Evolutionary conservation across 257 asterid genomes (phyloP), one percentile per base, ranked within the genome.

Genomic region (Solanum gandarillasii): DNA sequence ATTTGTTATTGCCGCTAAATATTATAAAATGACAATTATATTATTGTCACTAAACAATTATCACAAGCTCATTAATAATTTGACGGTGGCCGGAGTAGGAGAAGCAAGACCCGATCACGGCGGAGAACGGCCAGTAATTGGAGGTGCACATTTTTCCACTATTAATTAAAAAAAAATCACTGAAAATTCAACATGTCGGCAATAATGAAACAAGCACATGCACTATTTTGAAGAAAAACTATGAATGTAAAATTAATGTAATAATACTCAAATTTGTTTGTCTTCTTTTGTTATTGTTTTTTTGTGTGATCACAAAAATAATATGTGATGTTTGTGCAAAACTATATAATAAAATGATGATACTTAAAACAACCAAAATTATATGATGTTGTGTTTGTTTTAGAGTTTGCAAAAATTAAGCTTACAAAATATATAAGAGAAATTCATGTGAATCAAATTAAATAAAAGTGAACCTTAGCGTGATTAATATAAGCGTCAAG

Each of bases 121-220:
- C 72, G 90, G 90, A 71, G 84, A 86, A 62, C 68, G 89, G 55
- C 87, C 75, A 86, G 88, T 85, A 85, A 52, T 84, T 84, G 82
- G 90, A 39, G 46, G 87, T 43, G 73, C 81, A 89, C 14, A 18
- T 87, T 39, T 38, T 9, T 39, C 21, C 0, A 38, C 34, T 9
- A 12, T 36, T 74, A 74, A 67, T 70, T 10, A 0, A 5, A 2
- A 6, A 25, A 18, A 36, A 48, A 34, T 2, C 70, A 13, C 87
- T 13, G 34, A 23, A 84, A 84, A 86, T 31, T 65, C 81, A 81
- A 70, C 84, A 43, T 92, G 92, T 92, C 92, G 92, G 90, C 3
- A 38, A 20, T 82, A 46, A 6, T 32, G 91, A 89, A 90, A 91
- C 96, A 92, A 65, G 82, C 88, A 88, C 92, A 83, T 89, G 88